Base-by-base conservation (phyloP, 2,329 filamentous ascomycete species). In the Neopestalotiopsis rosae region DNA sequence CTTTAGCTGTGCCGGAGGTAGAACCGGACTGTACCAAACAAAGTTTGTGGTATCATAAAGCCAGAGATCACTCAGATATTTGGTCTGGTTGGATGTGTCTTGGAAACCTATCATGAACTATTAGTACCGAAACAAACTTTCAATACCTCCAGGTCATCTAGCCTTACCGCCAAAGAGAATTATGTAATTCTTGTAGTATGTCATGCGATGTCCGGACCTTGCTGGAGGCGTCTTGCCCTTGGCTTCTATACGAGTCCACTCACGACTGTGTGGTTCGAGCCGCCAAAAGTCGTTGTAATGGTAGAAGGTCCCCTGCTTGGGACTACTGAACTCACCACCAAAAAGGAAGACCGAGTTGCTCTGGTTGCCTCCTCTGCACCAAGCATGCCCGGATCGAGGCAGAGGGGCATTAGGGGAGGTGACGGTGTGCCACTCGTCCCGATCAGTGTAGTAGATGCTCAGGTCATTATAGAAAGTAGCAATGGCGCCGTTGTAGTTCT, bases 251-350 rank as follows among this genome's bases (percentile, higher is more conserved):
- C 95, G 92, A 68, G 90, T 93, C 96, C 96, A 99, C 83, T 99
- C 96, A 75, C 94, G 88, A 7, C 89, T 91, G 9, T 87, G 88
- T 0, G 95, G 92, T 77, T 98, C 95, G 58, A 98, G 87, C 64
- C 92, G 88, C 95, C 96, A 99, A 79, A 99, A 98, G 82, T 98
- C 96, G 76, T 97, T 97, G 83, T 99, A 99, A 81, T 99, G 96
- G 80, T 99, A 98, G 77, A 99, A 99, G 0, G 95, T 98, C 4
- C 96, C 96, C 81, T 98, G 96, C 79, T 98, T 98, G 2, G 96
- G 96, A 69, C 75, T 77, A 69, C 93, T 97, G 80, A 99, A 99
- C 81, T 99, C 96, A 70, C 95, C 96, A 72, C 96, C 96, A 77
- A 98, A 98, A 17, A 99, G 84, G 79, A 97, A 99, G 66, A 98